Evolutionary conservation across 192 early-diverging fungal genomes (phyloP).

Genomic region (Coemansia pectinata): DNA sequence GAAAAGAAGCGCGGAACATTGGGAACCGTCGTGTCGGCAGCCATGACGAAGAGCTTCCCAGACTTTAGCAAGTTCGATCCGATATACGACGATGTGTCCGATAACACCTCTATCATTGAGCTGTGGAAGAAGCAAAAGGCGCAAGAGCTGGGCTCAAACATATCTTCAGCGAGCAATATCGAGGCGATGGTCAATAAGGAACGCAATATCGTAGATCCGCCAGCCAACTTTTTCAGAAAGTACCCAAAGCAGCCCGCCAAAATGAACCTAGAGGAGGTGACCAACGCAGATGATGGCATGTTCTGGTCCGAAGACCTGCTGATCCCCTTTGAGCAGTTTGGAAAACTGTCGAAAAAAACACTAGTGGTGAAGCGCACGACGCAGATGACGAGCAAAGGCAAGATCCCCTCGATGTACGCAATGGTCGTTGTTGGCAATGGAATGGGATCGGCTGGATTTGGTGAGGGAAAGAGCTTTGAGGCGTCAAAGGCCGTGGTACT

Average conservation of each 20-base stretch:
- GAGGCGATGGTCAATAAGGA: constrained; percentile 29
- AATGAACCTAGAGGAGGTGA: constrained; percentile 3
- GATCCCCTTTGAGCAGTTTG: constrained; percentile 59
- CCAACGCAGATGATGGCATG: constrained; percentile 28
- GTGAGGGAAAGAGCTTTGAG: constrained; percentile 87
- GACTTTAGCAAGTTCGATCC: constrained; percentile 40
- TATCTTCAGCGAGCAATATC: constrained; percentile 8
- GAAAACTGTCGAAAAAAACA: constrained; percentile 65
- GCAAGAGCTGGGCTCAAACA: constrained; percentile 16
- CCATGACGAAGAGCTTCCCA: constrained; percentile 13
- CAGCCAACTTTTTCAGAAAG: constrained; percentile 9
- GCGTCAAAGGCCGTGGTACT: constrained; percentile 76
- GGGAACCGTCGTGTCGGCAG: background rate
- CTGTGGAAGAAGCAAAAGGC: constrained; percentile 55
- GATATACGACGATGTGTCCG: constrained; percentile 43
- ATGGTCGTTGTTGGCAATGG: constrained; percentile 96
- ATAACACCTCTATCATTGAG: constrained; percentile 47
- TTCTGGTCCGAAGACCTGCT: constrained; percentile 54
- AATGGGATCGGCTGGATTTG: constrained; percentile 87
- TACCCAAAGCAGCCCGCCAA: constrained; percentile 26
- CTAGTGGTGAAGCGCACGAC: constrained; percentile 73
- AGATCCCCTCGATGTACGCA: constrained; percentile 80
- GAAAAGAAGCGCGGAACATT: background rate
- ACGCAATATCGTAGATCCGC: constrained; percentile 27
- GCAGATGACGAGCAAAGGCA: constrained; percentile 79